Conservation (phyloP, 805 yeast species). For the Candida vaughaniae region DNA sequence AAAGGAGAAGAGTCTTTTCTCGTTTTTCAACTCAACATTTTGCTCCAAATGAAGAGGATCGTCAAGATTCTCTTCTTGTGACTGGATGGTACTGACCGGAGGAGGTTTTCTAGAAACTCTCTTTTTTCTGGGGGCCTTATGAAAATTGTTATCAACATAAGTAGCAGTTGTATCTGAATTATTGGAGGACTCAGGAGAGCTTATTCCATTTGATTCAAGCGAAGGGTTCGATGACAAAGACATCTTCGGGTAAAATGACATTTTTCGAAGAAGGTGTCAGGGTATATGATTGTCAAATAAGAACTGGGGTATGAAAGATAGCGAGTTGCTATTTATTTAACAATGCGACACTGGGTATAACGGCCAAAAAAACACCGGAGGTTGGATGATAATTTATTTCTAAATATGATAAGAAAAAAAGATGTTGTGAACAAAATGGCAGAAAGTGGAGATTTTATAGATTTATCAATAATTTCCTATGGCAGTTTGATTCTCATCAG, state of each 20-base stretch:
- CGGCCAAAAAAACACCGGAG: too few relatives aligned
- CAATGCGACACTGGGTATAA: too few relatives aligned
- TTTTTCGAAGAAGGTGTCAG: background rate
- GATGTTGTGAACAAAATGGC: too few relatives aligned
- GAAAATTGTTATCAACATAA: constrained; percentile 13
- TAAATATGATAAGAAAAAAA: too few relatives aligned
- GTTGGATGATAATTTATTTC: too few relatives aligned
- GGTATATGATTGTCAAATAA: too few relatives aligned
- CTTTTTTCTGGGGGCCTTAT: background rate
- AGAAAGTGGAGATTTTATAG: too few relatives aligned
- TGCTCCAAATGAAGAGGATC: constrained; percentile 2
- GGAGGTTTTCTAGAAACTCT: constrained; percentile 6
- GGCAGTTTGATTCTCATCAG: too few relatives aligned
- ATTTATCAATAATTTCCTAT: background rate
- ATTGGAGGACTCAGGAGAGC: constrained; percentile 4
- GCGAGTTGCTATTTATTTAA: too few relatives aligned
- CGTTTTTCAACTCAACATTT: constrained; percentile 30
- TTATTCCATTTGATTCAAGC: constrained; percentile 3
- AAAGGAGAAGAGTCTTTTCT: constrained; percentile 52
- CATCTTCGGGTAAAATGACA: constrained; percentile 10
- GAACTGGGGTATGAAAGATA: too few relatives aligned
- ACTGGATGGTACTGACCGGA: constrained; percentile 11
- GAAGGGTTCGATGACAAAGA: constrained; percentile 4
- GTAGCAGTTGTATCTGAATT: constrained; percentile 18
- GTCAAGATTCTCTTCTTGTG: constrained; percentile 4